Evolutionary conservation across 2,329 filamentous ascomycete species (phyloP).

Genomic region (Aspergillus sp.): DNA sequence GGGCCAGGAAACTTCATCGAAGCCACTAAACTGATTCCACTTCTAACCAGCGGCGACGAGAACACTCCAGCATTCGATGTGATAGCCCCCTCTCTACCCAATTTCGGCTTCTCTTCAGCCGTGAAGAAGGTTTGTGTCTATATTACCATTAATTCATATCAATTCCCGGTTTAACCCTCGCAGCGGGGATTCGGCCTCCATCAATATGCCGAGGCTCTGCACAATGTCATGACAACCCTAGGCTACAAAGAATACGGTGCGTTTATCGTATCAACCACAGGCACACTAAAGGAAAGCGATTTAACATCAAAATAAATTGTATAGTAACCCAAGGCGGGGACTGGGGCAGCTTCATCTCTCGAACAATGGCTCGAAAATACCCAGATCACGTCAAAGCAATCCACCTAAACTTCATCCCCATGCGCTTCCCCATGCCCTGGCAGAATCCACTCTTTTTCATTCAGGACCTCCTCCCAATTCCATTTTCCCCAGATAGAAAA

Average conservation of each 20-base stretch:
- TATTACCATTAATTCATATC: background rate
- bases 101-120: conserved; percentile 55
- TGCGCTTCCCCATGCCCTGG: background rate
- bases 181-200: conserved; percentile 58
- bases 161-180: background rate
- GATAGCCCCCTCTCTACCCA: conserved; percentile 56
- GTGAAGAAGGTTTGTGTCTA: conserved; percentile 31
- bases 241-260: conserved; percentile 62
- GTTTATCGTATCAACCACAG: conserved; percentile 24
- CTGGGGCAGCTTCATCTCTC: background rate
- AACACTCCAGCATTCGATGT: conserved; percentile 51
- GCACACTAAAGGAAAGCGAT: conserved; percentile 60
- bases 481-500: conserved; percentile 29
- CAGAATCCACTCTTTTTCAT: conserved; percentile 55
- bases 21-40: conserved; percentile 42
- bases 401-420: conserved; percentile 1
- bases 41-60: conserved; percentile 40
- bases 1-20: conserved; percentile 68
- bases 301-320: conserved; percentile 60
- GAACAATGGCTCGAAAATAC: background rate
- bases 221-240: conserved; percentile 68
- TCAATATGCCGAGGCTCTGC: conserved; percentile 64
- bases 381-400: background rate
- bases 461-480: conserved; percentile 27
- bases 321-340: background rate